Base-by-base conservation (phyloP, 805 yeast species). In the Metschnikowia matae region DNA sequence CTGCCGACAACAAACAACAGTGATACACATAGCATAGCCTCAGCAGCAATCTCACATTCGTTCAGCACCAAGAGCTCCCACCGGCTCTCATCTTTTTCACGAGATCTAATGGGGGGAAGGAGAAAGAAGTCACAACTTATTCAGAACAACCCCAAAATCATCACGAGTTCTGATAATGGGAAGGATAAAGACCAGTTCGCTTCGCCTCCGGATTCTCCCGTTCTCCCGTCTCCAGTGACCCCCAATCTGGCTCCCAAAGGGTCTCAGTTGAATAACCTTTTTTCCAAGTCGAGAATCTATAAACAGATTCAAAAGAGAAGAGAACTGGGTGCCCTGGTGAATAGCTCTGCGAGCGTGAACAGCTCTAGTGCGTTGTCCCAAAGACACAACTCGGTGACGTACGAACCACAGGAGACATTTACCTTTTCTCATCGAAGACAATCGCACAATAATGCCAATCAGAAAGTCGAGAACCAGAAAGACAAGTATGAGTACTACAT, bases 281-380 rank as follows among this genome's bases (percentile, higher is more conserved):
- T 67, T 26, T 56, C 70, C 15, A 73, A 72, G 49, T 65, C 74
- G 3, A 62, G 63, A 51, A 58, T 73, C 36, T 73, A 72, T 53
- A 67, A 66, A 51, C 65, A 66, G 48, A 56, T 72, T 21, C 71
- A 65, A 51, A 70, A 68, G 48, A 62, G 68, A 47, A 58, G 76
- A 4, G 75, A 71, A 40, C 71, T 68, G 64, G 54, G 64, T 7
- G 32, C 49, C 6, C 57, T 48, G 59, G 40, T 31, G 8, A n/a
- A 49, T 17, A 52, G 56, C 40, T 47, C 53, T 10, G 53, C 61
- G 3, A 58, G 46, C 38, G 14, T 52, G 21, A 23, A 49, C 26
- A 54, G 59, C 40, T 56, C 66, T 40, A 60, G 54, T 49, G 53
- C 68, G 41, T 61, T 59, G 34, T 61, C 69, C 29, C 52, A 61